phyloP scores from a whole-genome alignment of 257 asterid genomes.

The Perilla frutescens region DNA sequence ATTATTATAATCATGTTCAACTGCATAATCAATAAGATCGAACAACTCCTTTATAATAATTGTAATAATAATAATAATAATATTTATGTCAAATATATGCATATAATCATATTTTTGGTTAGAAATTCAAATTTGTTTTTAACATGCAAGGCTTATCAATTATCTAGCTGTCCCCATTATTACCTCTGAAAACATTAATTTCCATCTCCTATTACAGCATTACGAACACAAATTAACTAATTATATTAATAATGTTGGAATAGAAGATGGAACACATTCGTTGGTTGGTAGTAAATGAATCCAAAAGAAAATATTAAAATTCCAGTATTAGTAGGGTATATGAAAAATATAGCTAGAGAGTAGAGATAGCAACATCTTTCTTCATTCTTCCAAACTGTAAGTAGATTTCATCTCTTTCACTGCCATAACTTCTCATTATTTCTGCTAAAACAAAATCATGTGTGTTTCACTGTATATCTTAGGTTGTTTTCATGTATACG shows the following conservation, averaged over 20 bases:
- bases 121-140: not conserved
- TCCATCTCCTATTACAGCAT: not conserved
- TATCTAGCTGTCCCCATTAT: not conserved
- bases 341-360: not conserved
- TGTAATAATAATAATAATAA: too few relatives aligned
- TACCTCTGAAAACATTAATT: not conserved
- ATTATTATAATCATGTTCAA: not conserved
- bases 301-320: too few relatives aligned
- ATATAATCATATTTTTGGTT: not conserved
- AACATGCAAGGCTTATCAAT: too few relatives aligned
- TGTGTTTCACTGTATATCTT: too few relatives aligned
- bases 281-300: not conserved
- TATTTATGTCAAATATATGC: slow-evolving; percentile 1
- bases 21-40: not conserved
- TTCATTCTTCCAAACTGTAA: not conserved
- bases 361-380: not conserved
- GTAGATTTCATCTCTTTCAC: not conserved
- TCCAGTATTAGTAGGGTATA: too few relatives aligned
- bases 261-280: not conserved
- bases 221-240: not conserved
- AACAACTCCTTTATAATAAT: not conserved
- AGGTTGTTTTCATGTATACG: not conserved
- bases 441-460: not conserved
- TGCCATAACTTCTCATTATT: not conserved
- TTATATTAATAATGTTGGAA: not conserved